These are phyloP conservation scores for Rhipidocladum racemiflorum DNA, from an alignment of 176 grass and related monocot genomes.

Conservation along the genomic window DNA sequence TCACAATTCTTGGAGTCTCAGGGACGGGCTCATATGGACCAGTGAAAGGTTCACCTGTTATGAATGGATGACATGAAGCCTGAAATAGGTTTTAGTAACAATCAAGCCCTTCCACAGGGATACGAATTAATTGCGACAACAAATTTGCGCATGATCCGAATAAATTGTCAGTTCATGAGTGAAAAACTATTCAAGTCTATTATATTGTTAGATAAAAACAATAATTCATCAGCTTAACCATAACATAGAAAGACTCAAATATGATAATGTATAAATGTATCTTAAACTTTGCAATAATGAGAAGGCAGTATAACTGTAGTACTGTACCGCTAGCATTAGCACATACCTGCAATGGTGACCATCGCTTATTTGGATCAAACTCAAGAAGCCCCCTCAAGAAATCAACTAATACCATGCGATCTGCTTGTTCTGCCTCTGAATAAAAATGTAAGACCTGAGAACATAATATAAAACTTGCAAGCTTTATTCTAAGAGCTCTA, in stretches of 20 bases:
- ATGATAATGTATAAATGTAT: neutral
- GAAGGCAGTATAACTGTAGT: constrained; percentile 1
- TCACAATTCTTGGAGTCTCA: constrained; percentile 96
- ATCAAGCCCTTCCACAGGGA: constrained; percentile 22
- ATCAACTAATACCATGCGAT: constrained; percentile 78
- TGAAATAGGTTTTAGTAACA: constrained; percentile 52
- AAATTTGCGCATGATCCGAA: neutral
- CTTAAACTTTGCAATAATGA: neutral
- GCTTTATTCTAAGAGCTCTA: constrained; percentile 43
- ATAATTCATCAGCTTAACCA: constrained; percentile 15
- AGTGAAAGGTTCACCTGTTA: constrained; percentile 73
- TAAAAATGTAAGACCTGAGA: constrained; percentile 62
- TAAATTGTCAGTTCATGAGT: constrained; percentile 6
- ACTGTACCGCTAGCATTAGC: neutral
- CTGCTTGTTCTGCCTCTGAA: constrained; percentile 72
- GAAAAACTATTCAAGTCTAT: neutral
- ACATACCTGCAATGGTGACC: constrained; percentile 92
- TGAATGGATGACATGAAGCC: constrained; percentile 85
- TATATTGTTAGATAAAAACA: constrained; percentile 7
- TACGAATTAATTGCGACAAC: constrained; percentile 2
- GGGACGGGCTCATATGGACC: constrained; percentile 60
- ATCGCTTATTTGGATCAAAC: constrained; percentile 87
- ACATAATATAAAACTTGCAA: constrained; percentile 56
- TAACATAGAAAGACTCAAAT: neutral
- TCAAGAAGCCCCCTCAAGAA: constrained; percentile 95